Evolutionary conservation across 768 basidiomycete genomes (phyloP).

Genomic region (Mrakia gelida): DNA sequence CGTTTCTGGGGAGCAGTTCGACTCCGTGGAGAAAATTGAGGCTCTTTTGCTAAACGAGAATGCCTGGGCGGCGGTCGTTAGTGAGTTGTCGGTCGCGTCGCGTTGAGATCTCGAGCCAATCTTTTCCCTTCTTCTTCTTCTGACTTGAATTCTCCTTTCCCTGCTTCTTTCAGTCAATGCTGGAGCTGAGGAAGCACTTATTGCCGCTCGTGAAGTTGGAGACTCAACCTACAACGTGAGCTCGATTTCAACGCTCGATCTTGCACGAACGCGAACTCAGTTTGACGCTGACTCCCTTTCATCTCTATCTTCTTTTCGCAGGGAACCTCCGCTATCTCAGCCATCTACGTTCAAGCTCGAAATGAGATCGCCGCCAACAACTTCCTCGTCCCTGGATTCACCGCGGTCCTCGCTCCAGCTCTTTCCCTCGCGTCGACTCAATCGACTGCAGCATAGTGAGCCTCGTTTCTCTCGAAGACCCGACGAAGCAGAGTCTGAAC

Average conservation of each 20-base stretch:
- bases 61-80: slow-evolving; percentile 50
- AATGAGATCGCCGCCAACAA: slow-evolving; percentile 49
- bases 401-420: slow-evolving; percentile 25
- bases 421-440: slow-evolving; percentile 6
- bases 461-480: too few species aligned
- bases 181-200: slow-evolving; percentile 45
- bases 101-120: too few species aligned
- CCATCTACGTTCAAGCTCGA: slow-evolving; percentile 50
- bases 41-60: slow-evolving; percentile 46
- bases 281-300: slow-evolving; percentile 30
- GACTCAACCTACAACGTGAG: slow-evolving; percentile 44
- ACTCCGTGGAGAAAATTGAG: slow-evolving; percentile 42
- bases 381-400: slow-evolving; percentile 39
- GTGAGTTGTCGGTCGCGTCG: slow-evolving; percentile 31
- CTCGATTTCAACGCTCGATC: background rate
- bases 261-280: too few species aligned
- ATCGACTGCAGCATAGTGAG: background rate
- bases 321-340: slow-evolving; percentile 41
- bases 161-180: slow-evolving; percentile 40
- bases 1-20: slow-evolving; percentile 36
- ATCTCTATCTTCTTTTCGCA: background rate
- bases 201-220: slow-evolving; percentile 46
- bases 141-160: background rate
- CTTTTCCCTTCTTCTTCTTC: background rate
- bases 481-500: background rate